A percentile compares a stretch with the other conserved stretches of the same genome.
phyloP scores from a whole-genome alignment of 495 filamentous ascomycete genomes.

The Xylaria grammica region DNA sequence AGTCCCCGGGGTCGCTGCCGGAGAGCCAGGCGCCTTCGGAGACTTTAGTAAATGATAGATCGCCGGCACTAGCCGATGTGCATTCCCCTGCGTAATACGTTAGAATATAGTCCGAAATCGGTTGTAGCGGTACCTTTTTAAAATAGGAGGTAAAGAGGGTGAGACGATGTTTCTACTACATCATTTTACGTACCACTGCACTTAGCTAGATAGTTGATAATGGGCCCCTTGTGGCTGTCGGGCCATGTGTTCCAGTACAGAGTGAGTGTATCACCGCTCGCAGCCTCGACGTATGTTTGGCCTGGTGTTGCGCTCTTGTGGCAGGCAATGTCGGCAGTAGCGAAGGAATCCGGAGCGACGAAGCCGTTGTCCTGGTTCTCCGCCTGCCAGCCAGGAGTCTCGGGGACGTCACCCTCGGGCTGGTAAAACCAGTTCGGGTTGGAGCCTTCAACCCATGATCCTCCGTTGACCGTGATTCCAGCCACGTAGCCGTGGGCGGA shows the following conservation, averaged over 20 bases:
- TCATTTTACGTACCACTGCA: constrained; percentile 54
- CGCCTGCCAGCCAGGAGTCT: constrained; percentile 45
- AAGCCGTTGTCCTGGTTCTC: constrained; percentile 58
- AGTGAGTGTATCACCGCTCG: constrained; percentile 40
- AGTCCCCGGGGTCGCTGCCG: constrained; percentile 58
- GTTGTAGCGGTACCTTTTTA: too few species aligned
- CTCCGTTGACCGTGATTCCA: constrained; percentile 65
- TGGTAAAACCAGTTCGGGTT: constrained; percentile 31
- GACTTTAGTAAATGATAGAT: constrained; percentile 71
- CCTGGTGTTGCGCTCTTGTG: constrained; percentile 44
- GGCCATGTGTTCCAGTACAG: constrained; percentile 57
- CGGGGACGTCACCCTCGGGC: neutral
- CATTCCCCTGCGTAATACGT: constrained; percentile 47
- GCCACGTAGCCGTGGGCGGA: constrained; percentile 67
- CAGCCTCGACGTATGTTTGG: constrained; percentile 34
- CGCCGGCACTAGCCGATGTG: constrained; percentile 61
- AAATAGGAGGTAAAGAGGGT: neutral
- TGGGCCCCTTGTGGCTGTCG: constrained; percentile 42
- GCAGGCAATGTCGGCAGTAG: constrained; percentile 46
- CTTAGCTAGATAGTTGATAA: constrained; percentile 65
- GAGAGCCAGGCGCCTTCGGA: constrained; percentile 56
- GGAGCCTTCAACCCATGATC: constrained; percentile 30
- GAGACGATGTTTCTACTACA: neutral
- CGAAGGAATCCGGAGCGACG: constrained; percentile 48
- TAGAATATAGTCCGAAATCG: neutral